phyloP scores from a whole-genome alignment of 2,329 filamentous ascomycete species.

The Pseudomassariella vexata region DNA sequence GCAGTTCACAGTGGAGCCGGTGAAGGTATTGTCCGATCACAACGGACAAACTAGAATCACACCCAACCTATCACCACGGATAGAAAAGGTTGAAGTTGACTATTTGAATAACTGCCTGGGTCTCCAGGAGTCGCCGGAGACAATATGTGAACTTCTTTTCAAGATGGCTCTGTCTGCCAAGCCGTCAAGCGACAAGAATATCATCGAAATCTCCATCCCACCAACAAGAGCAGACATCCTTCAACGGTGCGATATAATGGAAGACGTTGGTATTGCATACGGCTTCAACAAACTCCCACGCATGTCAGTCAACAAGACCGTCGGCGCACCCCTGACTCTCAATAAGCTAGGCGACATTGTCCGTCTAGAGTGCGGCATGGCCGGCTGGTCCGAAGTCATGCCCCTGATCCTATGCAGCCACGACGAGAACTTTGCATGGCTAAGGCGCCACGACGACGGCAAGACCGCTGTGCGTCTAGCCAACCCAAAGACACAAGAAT shows the following conservation, averaged over 20 bases:
- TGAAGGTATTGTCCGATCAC: slow-evolving; percentile 88
- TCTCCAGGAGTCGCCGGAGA: slow-evolving; percentile 64
- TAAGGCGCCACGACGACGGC: slow-evolving; percentile 73
- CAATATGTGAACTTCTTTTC: slow-evolving; percentile 72
- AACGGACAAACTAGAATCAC: slow-evolving; percentile 77
- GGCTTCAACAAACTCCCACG: slow-evolving; percentile 95
- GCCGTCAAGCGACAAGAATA: slow-evolving; percentile 63
- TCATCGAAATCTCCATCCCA: slow-evolving; percentile 78
- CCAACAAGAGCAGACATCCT: slow-evolving; percentile 90
- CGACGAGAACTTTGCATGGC: slow-evolving; percentile 95
- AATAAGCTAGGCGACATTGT: slow-evolving; percentile 96
- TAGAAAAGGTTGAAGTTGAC: slow-evolving; percentile 76
- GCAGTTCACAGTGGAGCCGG: slow-evolving; percentile 86
- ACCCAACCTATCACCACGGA: slow-evolving; percentile 72
- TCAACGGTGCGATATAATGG: slow-evolving; percentile 97
- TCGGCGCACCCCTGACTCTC: slow-evolving; percentile 80
- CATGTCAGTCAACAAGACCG: slow-evolving; percentile 77
- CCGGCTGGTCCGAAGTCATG: slow-evolving; percentile 94
- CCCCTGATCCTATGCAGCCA: slow-evolving; percentile 94
- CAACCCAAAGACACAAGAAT: slow-evolving; percentile 75
- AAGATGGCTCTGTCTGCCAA: slow-evolving; percentile 86
- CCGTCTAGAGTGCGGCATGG: slow-evolving; percentile 81
- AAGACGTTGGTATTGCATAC: slow-evolving; percentile 93
- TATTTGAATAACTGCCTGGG: slow-evolving; percentile 95
- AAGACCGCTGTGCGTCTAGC: slow-evolving; percentile 65